Evolutionary conservation across 345 rosid genomes (phyloP).

Genomic region (Citrus medica): DNA sequence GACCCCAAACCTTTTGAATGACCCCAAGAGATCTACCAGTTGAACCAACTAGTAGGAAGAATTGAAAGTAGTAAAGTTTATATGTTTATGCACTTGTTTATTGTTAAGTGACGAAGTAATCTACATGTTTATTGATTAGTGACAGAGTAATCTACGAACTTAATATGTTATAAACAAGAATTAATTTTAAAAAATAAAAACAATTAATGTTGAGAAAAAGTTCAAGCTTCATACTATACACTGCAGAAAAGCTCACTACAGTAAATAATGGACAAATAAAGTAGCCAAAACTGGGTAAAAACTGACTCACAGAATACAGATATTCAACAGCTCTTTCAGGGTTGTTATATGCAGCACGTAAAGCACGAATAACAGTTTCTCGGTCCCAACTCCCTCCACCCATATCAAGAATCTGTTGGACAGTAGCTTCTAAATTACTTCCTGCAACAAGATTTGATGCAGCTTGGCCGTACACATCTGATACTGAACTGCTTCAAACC

Average conservation of each 20-base stretch:
- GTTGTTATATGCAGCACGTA: conserved; percentile 62
- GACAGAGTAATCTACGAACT: background rate
- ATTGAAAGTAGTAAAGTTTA: background rate
- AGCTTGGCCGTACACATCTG: conserved; percentile 54
- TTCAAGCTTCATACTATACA: background rate
- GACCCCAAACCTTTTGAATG: background rate
- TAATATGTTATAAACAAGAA: background rate
- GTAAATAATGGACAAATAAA: background rate
- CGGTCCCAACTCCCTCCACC: conserved; percentile 66
- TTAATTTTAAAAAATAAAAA: background rate
- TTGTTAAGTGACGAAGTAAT: background rate
- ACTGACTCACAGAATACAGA: conserved; percentile 48
- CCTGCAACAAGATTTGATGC: conserved; percentile 67
- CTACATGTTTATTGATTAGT: background rate
- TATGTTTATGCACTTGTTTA: background rate
- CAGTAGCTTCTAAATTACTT: conserved; percentile 43
- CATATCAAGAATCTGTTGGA: conserved; percentile 60
- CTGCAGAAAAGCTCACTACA: background rate
- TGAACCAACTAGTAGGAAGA: background rate
- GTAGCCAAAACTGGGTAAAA: background rate
- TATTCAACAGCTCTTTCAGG: conserved; percentile 71
- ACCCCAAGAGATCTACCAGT: background rate
- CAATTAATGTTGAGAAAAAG: background rate
- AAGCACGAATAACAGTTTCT: conserved; percentile 55
- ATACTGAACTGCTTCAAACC: conserved; percentile 34